These are phyloP conservation scores for Rubia balearica DNA, from an alignment of 305 asterid species.

Conservation along the genomic window DNA sequence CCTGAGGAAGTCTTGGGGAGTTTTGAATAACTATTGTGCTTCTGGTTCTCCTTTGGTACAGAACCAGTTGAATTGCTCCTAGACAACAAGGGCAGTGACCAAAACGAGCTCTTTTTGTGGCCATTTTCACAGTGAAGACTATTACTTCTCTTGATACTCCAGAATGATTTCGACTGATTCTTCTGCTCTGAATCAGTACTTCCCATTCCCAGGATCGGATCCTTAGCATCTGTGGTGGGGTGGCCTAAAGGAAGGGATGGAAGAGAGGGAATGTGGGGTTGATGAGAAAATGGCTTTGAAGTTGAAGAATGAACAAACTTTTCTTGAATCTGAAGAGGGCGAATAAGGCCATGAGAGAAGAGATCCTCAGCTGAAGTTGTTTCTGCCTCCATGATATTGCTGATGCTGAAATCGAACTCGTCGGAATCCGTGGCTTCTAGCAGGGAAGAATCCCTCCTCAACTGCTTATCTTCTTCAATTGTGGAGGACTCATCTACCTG, in stretches of 20 bases:
- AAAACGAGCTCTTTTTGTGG: slow-evolving; percentile 31
- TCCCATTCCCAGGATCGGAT: slow-evolving; percentile 11
- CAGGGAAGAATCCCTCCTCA: slow-evolving; percentile 8
- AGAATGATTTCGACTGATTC: slow-evolving; percentile 26
- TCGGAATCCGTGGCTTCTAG: slow-evolving; percentile 21
- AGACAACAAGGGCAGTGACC: slow-evolving; percentile 31
- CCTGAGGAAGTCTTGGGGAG: slow-evolving; percentile 18
- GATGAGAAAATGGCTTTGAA: slow-evolving; percentile 9
- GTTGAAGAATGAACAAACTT: slow-evolving; percentile 21
- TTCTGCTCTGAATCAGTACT: slow-evolving; percentile 15
- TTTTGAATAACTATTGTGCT: slow-evolving; percentile 16
- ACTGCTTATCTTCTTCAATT: slow-evolving; percentile 7
- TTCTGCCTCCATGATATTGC: slow-evolving; percentile 16
- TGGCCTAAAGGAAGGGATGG: slow-evolving; percentile 18
- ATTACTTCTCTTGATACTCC: slow-evolving; percentile 33
- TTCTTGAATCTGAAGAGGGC: slow-evolving; percentile 31
- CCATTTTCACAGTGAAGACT: slow-evolving; percentile 32
- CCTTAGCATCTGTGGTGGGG: slow-evolving; percentile 11
- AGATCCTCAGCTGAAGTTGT: slow-evolving; percentile 37
- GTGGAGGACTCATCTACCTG: slow-evolving; percentile 7
- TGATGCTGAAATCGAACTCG: slow-evolving; percentile 32
- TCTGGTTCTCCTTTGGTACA: slow-evolving; percentile 25
- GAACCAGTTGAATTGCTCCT: slow-evolving; percentile 46
- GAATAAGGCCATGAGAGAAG: slow-evolving; percentile 33
- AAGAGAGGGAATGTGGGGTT: slow-evolving; percentile 14